phyloP scores from a whole-genome alignment of 1,139 yeast genomes.

The Lodderomyces parapsilosis region DNA sequence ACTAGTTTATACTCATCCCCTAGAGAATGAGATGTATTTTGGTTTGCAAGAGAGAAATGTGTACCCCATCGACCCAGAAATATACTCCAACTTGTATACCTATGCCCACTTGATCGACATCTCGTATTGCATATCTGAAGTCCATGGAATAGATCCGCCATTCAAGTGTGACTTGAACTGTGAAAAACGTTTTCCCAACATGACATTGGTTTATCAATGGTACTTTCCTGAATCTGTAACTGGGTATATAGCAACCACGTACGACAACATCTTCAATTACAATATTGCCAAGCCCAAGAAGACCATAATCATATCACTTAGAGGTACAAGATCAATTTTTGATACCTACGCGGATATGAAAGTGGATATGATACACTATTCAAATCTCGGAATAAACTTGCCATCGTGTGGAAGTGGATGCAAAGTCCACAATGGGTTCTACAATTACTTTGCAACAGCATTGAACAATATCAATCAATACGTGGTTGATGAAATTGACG shows the following conservation, averaged over 20 bases:
- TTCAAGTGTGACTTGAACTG: conserved; percentile 48
- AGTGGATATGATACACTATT: conserved; percentile 36
- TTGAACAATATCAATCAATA: conserved; percentile 25
- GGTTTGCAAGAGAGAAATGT: not conserved
- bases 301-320: conserved; percentile 38
- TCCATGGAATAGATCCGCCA: conserved; percentile 35
- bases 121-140: conserved; percentile 46
- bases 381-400: conserved; percentile 23
- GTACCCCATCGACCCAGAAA: conserved; percentile 17
- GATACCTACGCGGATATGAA: conserved; percentile 47
- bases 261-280: conserved; percentile 26
- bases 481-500: conserved; percentile 24
- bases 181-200: conserved; percentile 37
- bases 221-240: conserved; percentile 39
- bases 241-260: conserved; percentile 40
- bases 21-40: not conserved
- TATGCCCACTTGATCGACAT: conserved; percentile 51
- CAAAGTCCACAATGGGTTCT: conserved; percentile 49
- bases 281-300: conserved; percentile 17
- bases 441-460: conserved; percentile 31
- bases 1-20: not conserved
- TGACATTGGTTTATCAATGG: conserved; percentile 48
- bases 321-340: conserved; percentile 50
- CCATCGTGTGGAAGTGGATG: conserved; percentile 39
- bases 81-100: conserved; percentile 32